Evolutionary conservation across 257 asterid genomes (phyloP).

Genomic region (Lithospermum erythrorhizon): DNA sequence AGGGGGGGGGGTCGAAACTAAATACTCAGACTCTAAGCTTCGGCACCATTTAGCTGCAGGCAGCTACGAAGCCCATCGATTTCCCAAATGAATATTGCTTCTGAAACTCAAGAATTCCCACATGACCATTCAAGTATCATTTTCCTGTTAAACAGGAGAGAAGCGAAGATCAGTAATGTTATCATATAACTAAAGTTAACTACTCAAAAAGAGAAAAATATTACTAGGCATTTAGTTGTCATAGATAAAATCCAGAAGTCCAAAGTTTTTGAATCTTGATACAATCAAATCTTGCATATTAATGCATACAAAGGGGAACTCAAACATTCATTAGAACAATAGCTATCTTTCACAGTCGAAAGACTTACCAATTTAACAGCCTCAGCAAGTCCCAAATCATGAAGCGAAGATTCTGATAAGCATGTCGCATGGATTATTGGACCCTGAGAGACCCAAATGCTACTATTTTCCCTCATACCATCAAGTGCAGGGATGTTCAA

Average conservation of each 20-base stretch:
- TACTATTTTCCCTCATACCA: constrained; percentile 15
- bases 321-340: no score
- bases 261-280: no score
- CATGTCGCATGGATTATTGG: constrained; percentile 68
- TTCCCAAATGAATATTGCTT: no score
- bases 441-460: constrained; percentile 22
- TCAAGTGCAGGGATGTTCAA: constrained; percentile 22
- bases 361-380: constrained; percentile 43
- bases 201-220: not conserved
- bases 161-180: not conserved
- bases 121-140: not conserved
- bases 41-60: no score
- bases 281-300: not conserved
- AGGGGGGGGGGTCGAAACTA: not conserved
- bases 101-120: not conserved
- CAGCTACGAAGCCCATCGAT: no score
- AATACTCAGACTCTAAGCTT: no score
- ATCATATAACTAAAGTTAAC: not conserved
- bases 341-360: not conserved
- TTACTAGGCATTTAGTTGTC: no score
- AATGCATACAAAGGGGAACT: not conserved
- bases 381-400: constrained; percentile 27
- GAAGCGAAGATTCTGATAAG: constrained; percentile 32
- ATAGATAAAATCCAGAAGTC: no score
- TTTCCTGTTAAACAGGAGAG: not conserved